Evolutionary conservation across 129 eudicot genomes (phyloP), one percentile per base, ranked within the genome.

Genomic region (Scalesia atractyloides): DNA sequence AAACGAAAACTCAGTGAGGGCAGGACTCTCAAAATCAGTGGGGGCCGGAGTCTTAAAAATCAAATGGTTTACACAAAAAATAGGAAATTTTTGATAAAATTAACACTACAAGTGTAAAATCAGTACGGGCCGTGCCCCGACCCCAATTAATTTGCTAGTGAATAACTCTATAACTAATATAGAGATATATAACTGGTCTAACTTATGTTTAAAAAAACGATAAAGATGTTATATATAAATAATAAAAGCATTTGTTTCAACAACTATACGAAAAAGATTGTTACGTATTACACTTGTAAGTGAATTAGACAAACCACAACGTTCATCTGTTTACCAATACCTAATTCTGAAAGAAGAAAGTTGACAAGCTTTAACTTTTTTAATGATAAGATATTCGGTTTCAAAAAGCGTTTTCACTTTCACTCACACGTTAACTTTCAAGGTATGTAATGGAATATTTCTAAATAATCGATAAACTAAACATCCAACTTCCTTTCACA

Each of bases 341-440:
- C 11, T n/a, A 43, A 46, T 56, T 72, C 68, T 24, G 22, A 58
- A 20, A 59, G 46, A 24, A 26, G 48, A 59, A 69, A 72, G 26
- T 72, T 24, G 51, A 73, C 63, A 73, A 49, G 15, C 44, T 26
- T 41, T 41, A 7, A 41, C 10, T 41, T 41, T 73, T 61, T n/a
- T 30, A 10, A 34, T 19, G 51, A 64, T 19, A 74, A 64, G 30
- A 64, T 63, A 64, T 64, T 64, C 4, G 41, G 51, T 64, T 63
- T 61, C 51, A 33, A 51, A 61, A 74, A 65, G 72, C 51, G 15
- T 36, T 74, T 74, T 51, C 24, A 22, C 79, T 74, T 74, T 74
- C 56, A 17, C 5, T 12, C 17, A 74, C 72, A 74, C 56, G 64
- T 64, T 64, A 74, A 74, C 70, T 74, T 74, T 64, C 72, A 64